A percentile compares a stretch with the other conserved stretches of the same genome.
phyloP scores from a whole-genome alignment of 345 rosid genomes.

The Dipteronia dyeriana region DNA sequence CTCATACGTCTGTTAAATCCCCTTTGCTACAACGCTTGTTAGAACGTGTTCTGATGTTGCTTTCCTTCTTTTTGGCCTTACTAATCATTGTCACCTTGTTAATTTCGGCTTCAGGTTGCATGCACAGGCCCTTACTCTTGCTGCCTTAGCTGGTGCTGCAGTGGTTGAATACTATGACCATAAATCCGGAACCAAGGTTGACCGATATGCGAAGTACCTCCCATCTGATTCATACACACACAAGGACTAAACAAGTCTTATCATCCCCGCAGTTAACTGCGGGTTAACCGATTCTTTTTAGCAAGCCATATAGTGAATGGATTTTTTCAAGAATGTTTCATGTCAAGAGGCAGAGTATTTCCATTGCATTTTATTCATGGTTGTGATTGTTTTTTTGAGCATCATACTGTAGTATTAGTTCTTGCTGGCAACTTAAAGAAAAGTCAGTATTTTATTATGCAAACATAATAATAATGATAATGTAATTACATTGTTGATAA shows the following conservation, averaged over 20 bases:
- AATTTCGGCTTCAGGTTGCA: conserved; percentile 59
- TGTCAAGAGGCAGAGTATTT: neutral
- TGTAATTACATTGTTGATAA: neutral
- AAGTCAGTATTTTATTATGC: neutral
- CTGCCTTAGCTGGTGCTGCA: conserved; percentile 93
- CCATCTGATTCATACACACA: conserved; percentile 43
- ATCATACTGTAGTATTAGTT: neutral
- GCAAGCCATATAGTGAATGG: neutral
- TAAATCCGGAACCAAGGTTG: conserved; percentile 48
- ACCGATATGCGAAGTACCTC: conserved; percentile 51
- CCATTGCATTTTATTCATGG: neutral
- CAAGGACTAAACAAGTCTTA: conserved; percentile 39
- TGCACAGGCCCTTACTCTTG: conserved; percentile 89
- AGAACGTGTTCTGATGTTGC: neutral
- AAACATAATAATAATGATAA: neutral
- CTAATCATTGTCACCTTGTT: neutral
- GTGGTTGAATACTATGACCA: conserved; percentile 83
- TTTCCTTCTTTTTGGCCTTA: neutral
- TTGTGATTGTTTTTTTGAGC: neutral
- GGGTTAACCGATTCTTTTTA: neutral
- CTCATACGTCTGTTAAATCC: neutral
- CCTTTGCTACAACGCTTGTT: neutral
- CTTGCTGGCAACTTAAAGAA: neutral
- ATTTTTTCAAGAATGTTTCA: neutral
- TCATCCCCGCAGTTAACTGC: too few relatives aligned